Base-by-base conservation (phyloP, 2,329 filamentous ascomycete species). In the Aureobasidium sp. region DNA sequence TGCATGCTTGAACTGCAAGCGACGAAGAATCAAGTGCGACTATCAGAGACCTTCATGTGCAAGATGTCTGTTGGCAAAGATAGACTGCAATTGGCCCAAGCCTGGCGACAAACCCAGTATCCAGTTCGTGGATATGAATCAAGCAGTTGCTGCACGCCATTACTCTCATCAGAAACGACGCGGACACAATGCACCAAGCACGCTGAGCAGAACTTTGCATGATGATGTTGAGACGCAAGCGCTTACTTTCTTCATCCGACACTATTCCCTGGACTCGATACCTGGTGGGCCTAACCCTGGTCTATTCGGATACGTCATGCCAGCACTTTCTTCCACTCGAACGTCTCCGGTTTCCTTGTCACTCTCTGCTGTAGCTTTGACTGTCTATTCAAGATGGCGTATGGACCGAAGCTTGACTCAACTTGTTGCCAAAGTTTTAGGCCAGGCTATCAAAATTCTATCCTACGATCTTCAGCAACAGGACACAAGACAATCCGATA, bases 1-100 rank as follows among this genome's bases (percentile, higher is more conserved):
- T 22, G 41, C 41, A 34, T 45, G 41, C 27, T 34, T n/a, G 17
- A 45, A 25, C n/a, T 45, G 41, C 41, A 45, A 24, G 27, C 41
- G 19, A 45, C 41, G 41, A 17, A 45, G 19, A 16, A 10, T 45
- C 17, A 45, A 34, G 16, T 45, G 41, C 27, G 41, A 45, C 27
- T 19, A 22, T 4, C 16, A 11, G 6, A 45, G 12, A 22, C 41
- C 41, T 12, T 21, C 41, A 10, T 45, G 41, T 14, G 19, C 41
- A 32, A 22, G 24, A 45, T 48, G 44, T 19, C 8, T 27, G 4
- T 3, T 37, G 7, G 44, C 44, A 27, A 27, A 27, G 7, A 27
- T 25, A 11, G 3, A 35, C 10, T 48, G 44, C n/a, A 19, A 19
- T 6, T 42, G 37, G 37, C 11, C 5, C 29, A 45, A 24, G 19